Base-by-base conservation (phyloP, 73 alveolate species). In the Durusdinium trenchii region DNA sequence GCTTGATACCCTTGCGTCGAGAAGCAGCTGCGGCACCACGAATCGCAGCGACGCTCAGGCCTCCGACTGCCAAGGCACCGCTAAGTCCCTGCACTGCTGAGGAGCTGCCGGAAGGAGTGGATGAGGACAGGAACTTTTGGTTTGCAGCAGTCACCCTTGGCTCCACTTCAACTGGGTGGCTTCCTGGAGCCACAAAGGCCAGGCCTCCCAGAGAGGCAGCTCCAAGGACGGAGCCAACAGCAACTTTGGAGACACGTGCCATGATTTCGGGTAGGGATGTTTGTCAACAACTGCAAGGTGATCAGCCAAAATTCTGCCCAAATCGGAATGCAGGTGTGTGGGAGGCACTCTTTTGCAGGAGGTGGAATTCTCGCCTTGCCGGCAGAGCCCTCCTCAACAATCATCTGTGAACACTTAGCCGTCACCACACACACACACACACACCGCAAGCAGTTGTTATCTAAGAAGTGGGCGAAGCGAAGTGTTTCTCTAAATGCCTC, bases 1-100 rank as follows among this genome's bases (percentile, higher is more conserved):
- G 78, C 94, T 85, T 61, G 57, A 85, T 61, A 42, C 79, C 94
- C 94, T 85, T 85, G 57, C 73, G 94, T 38, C 94, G 94, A 60
- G 94, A 85, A 30, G 94, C 94, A 30, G 94, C 94, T 35, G 94
- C 71, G 51, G 94, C 94, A 18, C 94, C 79, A 23, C 94, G 76
- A 45, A 85, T 60, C 30, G 94, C 94, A n/a, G 94, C 94, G 40
- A 85, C 94, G 94, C 94, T 84, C 76, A 84, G 78, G 38, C 94
- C 94, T 38, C 78, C 94, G 43, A 87, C 95, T 45, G 95, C 95
- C 95, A 87, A 61, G 62, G 95, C 95, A 45, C 95, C 95, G 67
- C 84, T 61, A 36, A 87, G 84, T 64, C 95, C 95, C 95, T 87
- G 95, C 48, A 46, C 84, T 30, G 95, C 85, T 20, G 84, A 57